Conservation (phyloP, 306 rosid genomes). For the Inga laurina region DNA sequence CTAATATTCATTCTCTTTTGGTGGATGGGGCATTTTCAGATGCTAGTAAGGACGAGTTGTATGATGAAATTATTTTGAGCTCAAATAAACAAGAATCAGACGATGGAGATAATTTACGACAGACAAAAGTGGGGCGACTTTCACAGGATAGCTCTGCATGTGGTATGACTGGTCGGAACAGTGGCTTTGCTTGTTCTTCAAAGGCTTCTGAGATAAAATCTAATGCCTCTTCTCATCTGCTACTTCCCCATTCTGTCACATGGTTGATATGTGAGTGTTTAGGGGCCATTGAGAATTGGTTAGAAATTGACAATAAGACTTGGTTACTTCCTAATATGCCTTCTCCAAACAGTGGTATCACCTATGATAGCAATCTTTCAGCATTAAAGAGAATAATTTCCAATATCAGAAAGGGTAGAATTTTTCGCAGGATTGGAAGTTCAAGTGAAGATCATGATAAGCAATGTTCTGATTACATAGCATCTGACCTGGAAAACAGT, state of each 20-base stretch:
- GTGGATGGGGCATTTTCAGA: conserved; percentile 88
- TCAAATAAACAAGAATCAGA: conserved; percentile 46
- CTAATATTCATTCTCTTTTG: conserved; percentile 76
- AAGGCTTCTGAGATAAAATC: conserved; percentile 47
- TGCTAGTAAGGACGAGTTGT: conserved; percentile 54
- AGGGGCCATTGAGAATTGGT: conserved; percentile 79
- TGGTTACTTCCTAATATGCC: conserved; percentile 44
- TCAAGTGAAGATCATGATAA: conserved; percentile 60
- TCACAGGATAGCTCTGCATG: conserved; percentile 83
- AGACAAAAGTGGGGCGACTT: conserved; percentile 81
- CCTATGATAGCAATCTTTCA: conserved; percentile 57
- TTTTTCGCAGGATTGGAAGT: conserved; percentile 61
- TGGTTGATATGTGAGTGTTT: conserved; percentile 84
- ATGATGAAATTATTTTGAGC: conserved; percentile 42
- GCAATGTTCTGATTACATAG: conserved; percentile 39
- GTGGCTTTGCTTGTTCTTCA: conserved; percentile 40
- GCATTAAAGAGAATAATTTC: conserved; percentile 62
- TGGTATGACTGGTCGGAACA: conserved; percentile 45
- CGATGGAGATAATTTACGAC: conserved; percentile 64
- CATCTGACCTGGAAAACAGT: conserved; percentile 37
- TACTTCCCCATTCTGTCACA: conserved; percentile 62
- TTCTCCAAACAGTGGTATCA: conserved; percentile 46
- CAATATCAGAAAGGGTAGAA: conserved; percentile 62
- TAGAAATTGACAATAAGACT: conserved; percentile 60
- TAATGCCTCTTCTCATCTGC: conserved; percentile 35